These are phyloP conservation scores for Ambrosia artemisiifolia DNA, from an alignment of 129 eudicot species.

Conservation along the genomic window DNA sequence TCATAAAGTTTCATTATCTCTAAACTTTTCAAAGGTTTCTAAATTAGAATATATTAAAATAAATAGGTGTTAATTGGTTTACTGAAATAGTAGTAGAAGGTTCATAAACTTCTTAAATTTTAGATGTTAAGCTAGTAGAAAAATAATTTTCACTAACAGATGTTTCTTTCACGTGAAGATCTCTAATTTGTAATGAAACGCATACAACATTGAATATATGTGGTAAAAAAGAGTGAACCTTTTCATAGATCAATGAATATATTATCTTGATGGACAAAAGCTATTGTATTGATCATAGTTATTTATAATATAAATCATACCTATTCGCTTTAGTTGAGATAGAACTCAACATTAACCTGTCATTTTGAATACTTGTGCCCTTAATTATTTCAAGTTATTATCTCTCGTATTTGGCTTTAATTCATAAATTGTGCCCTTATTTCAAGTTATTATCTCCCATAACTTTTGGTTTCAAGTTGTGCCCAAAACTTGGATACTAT, in stretches of 20 bases:
- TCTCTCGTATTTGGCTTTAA: background rate
- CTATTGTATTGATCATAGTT: too few species aligned
- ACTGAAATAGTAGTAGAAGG: background rate
- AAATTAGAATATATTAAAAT: background rate
- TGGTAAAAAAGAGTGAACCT: background rate
- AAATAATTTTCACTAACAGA: too few species aligned
- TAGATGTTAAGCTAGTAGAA: background rate
- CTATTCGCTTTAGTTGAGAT: too few species aligned
- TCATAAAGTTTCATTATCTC: background rate
- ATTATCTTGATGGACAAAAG: too few species aligned
- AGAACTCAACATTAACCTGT: too few species aligned
- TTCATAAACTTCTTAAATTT: background rate
- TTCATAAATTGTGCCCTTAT: too few species aligned
- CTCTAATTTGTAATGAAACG: background rate
- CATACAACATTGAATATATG: background rate
- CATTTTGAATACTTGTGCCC: too few species aligned
- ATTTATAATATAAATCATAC: too few species aligned
- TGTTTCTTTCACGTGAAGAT: too few species aligned
- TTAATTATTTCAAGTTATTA: background rate
- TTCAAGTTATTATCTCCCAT: background rate
- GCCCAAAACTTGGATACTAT: background rate
- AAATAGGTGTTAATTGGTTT: background rate
- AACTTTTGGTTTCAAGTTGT: background rate
- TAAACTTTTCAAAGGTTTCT: background rate
- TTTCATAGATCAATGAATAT: too few species aligned